Conservation (phyloP, 441 rosid genomes). For the Gossypium lobatum region DNA sequence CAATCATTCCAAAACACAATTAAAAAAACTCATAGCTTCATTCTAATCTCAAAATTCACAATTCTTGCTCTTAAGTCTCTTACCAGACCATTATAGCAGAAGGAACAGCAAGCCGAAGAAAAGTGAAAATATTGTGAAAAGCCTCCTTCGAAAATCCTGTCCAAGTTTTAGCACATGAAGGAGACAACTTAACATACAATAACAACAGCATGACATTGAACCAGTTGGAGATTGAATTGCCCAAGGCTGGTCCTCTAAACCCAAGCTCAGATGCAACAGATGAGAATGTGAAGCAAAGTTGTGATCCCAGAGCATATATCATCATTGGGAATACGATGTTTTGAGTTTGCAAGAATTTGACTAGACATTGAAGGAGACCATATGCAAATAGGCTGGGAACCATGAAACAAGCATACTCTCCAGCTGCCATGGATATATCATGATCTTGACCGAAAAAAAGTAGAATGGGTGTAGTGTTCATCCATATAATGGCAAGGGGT, state of each 20-base stretch:
- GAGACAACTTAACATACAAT: conserved; percentile 48
- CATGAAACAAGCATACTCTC: conserved; percentile 46
- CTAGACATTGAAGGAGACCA: conserved; percentile 53
- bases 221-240: conserved; percentile 52
- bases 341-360: conserved; percentile 57
- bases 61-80: not conserved
- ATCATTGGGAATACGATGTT: conserved; percentile 53
- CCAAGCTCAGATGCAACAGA: conserved; percentile 57
- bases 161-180: conserved; percentile 49
- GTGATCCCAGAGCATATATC: conserved; percentile 39
- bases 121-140: conserved; percentile 25
- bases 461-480: conserved; percentile 40
- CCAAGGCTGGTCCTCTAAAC: conserved; percentile 54
- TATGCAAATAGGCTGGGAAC: conserved; percentile 59
- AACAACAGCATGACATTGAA: conserved; percentile 44
- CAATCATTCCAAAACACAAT: not conserved
- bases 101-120: conserved; percentile 50
- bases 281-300: conserved; percentile 35
- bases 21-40: no score
- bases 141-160: conserved; percentile 57
- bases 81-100: conserved; percentile 75
- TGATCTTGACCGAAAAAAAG: conserved; percentile 32
- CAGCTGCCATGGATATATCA: conserved; percentile 35
- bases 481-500: conserved; percentile 51
- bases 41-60: no score